phyloP scores from a whole-genome alignment of 1,284 basidiomycete genomes.

The Ganoderma leucocontextum region DNA sequence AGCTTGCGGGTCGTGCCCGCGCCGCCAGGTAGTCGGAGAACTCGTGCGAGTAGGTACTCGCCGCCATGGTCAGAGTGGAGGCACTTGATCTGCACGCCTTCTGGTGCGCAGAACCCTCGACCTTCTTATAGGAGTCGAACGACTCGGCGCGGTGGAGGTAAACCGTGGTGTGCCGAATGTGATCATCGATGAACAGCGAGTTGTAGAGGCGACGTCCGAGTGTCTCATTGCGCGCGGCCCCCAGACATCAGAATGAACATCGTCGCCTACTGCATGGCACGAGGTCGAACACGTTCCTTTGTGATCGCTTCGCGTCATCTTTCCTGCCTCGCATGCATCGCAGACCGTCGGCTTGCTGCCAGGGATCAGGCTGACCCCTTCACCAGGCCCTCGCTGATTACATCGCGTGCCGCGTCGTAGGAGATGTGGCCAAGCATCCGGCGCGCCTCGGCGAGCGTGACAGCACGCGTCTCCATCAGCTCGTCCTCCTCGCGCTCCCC shows the following conservation, averaged over 20 bases:
- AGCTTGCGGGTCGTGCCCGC: constrained; percentile 16
- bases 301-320: constrained; percentile 30
- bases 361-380: no score
- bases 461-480: no score
- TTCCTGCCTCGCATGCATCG: constrained; percentile 30
- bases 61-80: constrained; percentile 44
- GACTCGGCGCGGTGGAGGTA: constrained; percentile 30
- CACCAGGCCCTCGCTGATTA: no score
- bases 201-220: constrained; percentile 26
- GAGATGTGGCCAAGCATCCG: no score
- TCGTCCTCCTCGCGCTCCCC: no score
- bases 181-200: constrained; percentile 36
- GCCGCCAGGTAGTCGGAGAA: constrained; percentile 9
- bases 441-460: no score
- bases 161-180: constrained; percentile 12
- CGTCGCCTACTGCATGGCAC: no score
- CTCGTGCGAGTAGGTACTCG: constrained; percentile 13
- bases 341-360: no score
- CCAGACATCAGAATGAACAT: no score
- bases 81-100: constrained; percentile 38
- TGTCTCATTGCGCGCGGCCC: constrained; percentile 14
- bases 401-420: no score
- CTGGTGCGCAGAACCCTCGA: constrained; percentile 31
- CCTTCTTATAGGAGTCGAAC: constrained; percentile 27
- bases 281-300: no score